These are phyloP conservation scores for Suillus tomentosus DNA, from an alignment of 768 basidiomycete species.

Conservation along the genomic window DNA sequence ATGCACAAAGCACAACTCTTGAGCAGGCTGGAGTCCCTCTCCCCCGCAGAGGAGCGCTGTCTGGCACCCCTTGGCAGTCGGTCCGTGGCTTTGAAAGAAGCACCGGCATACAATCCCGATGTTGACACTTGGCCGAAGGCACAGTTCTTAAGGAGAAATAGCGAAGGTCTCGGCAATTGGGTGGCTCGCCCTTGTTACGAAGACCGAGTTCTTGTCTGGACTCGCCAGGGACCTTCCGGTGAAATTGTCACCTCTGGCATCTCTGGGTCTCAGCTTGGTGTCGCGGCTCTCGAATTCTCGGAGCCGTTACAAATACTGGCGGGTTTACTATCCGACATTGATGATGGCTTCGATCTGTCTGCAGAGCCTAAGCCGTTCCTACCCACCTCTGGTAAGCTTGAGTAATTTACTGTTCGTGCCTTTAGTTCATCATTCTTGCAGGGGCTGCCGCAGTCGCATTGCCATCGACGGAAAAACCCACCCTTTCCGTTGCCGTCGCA, in stretches of 20 bases:
- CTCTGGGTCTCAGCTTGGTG: slow-evolving; percentile 52
- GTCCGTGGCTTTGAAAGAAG: slow-evolving; percentile 25
- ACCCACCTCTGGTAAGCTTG: slow-evolving; percentile 22
- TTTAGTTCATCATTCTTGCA: slow-evolving; percentile 11
- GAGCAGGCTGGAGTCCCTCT: slow-evolving; percentile 43
- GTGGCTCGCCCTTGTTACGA: slow-evolving; percentile 75
- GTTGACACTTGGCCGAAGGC: slow-evolving; percentile 17
- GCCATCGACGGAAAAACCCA: slow-evolving; percentile 8
- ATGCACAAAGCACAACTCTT: slow-evolving; percentile 56
- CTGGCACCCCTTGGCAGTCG: slow-evolving; percentile 48
- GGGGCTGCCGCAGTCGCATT: slow-evolving; percentile 8
- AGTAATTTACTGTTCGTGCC: slow-evolving; percentile 5
- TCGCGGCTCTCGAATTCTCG: slow-evolving; percentile 74
- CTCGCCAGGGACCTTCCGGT: slow-evolving; percentile 41
- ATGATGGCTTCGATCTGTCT: slow-evolving; percentile 23
- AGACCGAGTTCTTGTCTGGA: slow-evolving; percentile 62
- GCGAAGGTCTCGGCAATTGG: slow-evolving; percentile 69
- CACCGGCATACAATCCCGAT: slow-evolving; percentile 29
- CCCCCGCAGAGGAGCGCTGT: slow-evolving; percentile 42
- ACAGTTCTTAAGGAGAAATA: slow-evolving; percentile 29
- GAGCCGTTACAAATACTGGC: slow-evolving; percentile 66
- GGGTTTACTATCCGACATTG: slow-evolving; percentile 38
- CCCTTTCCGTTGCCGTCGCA: slow-evolving; percentile 1
- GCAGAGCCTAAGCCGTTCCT: slow-evolving; percentile 20
- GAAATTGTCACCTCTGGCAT: slow-evolving; percentile 41